phyloP scores from a whole-genome alignment of 371 early-diverging fungal genomes.

The Lichtheimia hyalospora region DNA sequence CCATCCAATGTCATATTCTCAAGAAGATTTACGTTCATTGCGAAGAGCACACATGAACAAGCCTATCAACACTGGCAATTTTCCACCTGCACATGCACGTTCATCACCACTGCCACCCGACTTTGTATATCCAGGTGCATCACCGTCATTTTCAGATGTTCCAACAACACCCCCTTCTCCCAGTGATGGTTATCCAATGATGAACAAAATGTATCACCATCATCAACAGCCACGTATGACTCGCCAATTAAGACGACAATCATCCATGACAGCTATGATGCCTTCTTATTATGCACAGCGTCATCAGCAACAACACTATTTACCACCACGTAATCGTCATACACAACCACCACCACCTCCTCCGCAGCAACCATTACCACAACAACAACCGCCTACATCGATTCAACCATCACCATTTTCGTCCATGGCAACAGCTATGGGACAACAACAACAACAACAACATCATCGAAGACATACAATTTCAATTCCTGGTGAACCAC shows the following conservation, averaged over 20 bases:
- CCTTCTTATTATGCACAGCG: conserved; percentile 15
- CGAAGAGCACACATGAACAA: conserved; percentile 15
- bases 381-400: not conserved
- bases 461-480: too few species aligned
- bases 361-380: not conserved
- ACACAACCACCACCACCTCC: conserved; percentile 3
- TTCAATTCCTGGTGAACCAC: too few species aligned
- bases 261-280: conserved; percentile 19
- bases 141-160: not conserved
- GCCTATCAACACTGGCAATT: conserved; percentile 15
- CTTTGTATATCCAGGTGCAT: not conserved
- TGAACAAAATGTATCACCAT: conserved; percentile 7
- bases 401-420: not conserved
- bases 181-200: conserved; percentile 10
- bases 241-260: conserved; percentile 13
- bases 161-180: conserved; percentile 4
- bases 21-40: conserved; percentile 20
- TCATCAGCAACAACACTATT: conserved; percentile 6
- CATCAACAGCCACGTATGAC: conserved; percentile 5
- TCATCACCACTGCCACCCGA: conserved; percentile 4
- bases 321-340: not conserved
- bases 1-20: conserved; percentile 20
- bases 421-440: not conserved
- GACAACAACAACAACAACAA: not conserved
- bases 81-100: conserved; percentile 12